Evolutionary conservation across 108 stramenopile genomes (phyloP), one percentile per base, ranked within the genome.

Genomic region (Licmophora abbreviata): DNA sequence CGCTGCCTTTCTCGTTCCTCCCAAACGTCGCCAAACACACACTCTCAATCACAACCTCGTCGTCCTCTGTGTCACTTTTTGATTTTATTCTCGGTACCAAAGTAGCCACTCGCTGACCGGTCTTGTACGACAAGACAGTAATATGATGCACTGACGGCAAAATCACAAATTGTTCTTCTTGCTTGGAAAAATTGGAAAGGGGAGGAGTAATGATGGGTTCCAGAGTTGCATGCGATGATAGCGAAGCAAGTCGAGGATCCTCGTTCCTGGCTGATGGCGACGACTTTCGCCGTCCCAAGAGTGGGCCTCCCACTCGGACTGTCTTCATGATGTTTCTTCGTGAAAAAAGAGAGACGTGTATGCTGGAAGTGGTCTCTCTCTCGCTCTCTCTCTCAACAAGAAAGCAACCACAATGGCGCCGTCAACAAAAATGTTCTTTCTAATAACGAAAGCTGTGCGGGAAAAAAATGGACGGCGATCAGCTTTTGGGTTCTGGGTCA

Each of bases 121-220:
- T 71, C 24, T 56, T 41, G 20, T 64, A 67, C 5, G 76, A 45
- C 28, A 77, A 36, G 4, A 77, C 76, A 24, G 46, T 46, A 14
- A 77, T 49, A 35, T 55, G 59, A 17, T 50, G 65, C 30, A 31
- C 7, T 44, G 67, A 56, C 0, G 76, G 76, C 6, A 77, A 44
- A 3, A 77, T 41, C 23, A 77, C 44, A 37, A 67, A 71, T 9
- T 61, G 76, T 42, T 74, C 57, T 10, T 64, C 54, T 0, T 42
- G 41, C n/a, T n/a, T n/a, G n/a, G n/a, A n/a, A n/a, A n/a, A n/a
- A 1, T 5, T 12, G 3, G 25, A 12, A 24, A 70, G 52, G 10
- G 32, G 31, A 0, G 69, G 63, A 4, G 72, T 66, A 26, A 73
- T 63, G 21, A 66, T 51, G 0, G 72, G 72, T 41, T 64, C 70